Percentiles rank a stretch among this genome's conserved stretches.
phyloP scores from a whole-genome alignment of 768 basidiomycete species.

The Mycena crocata region DNA sequence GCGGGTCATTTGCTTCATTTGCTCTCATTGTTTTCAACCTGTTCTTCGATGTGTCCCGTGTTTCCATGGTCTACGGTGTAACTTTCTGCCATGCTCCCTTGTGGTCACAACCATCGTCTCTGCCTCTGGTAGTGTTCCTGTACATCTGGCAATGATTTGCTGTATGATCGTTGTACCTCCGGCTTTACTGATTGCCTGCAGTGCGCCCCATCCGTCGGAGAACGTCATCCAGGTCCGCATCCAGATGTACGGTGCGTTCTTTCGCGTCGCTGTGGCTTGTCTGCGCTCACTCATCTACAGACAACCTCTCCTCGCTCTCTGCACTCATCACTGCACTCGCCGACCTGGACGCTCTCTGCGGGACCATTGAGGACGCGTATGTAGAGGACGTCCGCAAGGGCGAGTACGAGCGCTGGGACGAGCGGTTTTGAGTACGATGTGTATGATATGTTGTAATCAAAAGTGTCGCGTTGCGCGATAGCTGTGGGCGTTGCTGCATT shows the following conservation, averaged over 20 bases:
- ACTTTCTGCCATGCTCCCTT: neutral
- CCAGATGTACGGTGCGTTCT: constrained; percentile 95
- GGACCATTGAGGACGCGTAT: constrained; percentile 78
- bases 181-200: constrained; percentile 40
- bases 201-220: constrained; percentile 96
- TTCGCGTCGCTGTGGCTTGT: constrained; percentile 7
- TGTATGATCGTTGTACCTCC: no score
- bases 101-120: neutral
- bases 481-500: no score
- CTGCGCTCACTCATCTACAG: constrained; percentile 52
- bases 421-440: constrained; percentile 60
- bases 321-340: constrained; percentile 82
- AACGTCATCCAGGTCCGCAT: constrained; percentile 96
- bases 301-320: constrained; percentile 86
- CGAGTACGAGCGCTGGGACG: constrained; percentile 75
- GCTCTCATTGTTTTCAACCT: no score
- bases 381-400: constrained; percentile 64
- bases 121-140: no score
- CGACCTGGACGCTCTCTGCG: constrained; percentile 83
- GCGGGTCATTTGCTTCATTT: no score
- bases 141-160: no score
- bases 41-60: no score
- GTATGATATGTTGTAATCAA: neutral
- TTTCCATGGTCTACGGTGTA: no score
- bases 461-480: no score